Percentiles rank a stretch among this genome's conserved stretches.
phyloP scores from a whole-genome alignment of 2,329 filamentous ascomycete genomes.

The Ceratocystis variospora region DNA sequence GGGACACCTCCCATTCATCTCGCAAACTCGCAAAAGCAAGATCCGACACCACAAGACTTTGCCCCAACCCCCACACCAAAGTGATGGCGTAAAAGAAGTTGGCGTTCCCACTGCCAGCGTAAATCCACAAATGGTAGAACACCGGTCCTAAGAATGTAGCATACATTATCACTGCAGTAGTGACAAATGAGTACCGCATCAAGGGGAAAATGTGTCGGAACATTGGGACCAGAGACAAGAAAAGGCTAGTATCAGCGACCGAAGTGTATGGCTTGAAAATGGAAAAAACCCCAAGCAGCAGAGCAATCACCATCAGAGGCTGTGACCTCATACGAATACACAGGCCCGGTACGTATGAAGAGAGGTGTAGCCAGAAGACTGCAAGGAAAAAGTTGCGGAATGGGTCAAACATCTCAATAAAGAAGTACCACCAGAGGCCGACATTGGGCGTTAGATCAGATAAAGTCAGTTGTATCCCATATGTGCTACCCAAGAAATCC shows the following conservation, averaged over 20 bases:
- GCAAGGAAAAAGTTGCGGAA: slow-evolving; percentile 95
- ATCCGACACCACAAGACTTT: slow-evolving; percentile 78
- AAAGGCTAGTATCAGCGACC: slow-evolving; percentile 77
- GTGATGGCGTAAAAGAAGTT: slow-evolving; percentile 99
- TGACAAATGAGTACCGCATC: slow-evolving; percentile 86
- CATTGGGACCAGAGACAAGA: slow-evolving; percentile 66
- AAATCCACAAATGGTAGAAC: slow-evolving; percentile 97
- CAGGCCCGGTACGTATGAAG: slow-evolving; percentile 76
- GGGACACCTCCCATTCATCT: slow-evolving; percentile 86
- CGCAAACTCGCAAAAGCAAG: slow-evolving; percentile 74
- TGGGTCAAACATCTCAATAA: slow-evolving; percentile 98
- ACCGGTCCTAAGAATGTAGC: slow-evolving; percentile 79
- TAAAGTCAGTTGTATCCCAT: slow-evolving; percentile 80
- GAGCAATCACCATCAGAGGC: slow-evolving; percentile 70
- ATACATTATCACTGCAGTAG: slow-evolving; percentile 71
- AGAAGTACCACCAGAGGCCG: slow-evolving; percentile 99
- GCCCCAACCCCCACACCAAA: slow-evolving; percentile 87
- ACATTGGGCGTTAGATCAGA: slow-evolving; percentile 91
- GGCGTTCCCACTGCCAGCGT: slow-evolving; percentile 91
- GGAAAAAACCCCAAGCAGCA: slow-evolving; percentile 78
- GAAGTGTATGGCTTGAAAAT: slow-evolving; percentile 97
- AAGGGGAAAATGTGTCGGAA: slow-evolving; percentile 87
- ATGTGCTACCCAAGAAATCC: slow-evolving; percentile 79
- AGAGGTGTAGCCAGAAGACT: slow-evolving; percentile 93
- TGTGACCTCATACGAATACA: slow-evolving; percentile 72